Percentiles rank a stretch among this genome's conserved stretches.
phyloP scores from a whole-genome alignment of 768 basidiomycete genomes.

The Phlegmacium glaucopus region DNA sequence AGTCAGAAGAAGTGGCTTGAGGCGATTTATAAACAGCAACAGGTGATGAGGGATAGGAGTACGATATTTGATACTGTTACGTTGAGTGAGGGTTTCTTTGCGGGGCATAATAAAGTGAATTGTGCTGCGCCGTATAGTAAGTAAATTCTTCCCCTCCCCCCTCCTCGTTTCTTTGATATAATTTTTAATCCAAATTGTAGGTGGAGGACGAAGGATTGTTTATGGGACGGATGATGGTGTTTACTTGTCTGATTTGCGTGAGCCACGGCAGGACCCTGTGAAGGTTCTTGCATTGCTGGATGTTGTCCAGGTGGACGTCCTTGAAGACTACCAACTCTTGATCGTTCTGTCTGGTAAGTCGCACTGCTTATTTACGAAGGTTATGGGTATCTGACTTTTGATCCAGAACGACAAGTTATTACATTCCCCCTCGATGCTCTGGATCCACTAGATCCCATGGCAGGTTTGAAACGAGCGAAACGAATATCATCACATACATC shows the following conservation, averaged over 20 bases:
- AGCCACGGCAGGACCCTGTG: constrained; percentile 74
- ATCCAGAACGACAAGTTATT: constrained; percentile 86
- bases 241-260: constrained; percentile 86
- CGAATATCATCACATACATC: constrained; percentile 94
- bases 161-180: not conserved
- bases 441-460: constrained; percentile 85
- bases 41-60: constrained; percentile 77
- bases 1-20: constrained; percentile 95
- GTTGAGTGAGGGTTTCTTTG: constrained; percentile 87
- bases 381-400: not conserved
- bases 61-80: constrained; percentile 81
- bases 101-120: constrained; percentile 81
- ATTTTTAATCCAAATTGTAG: constrained; percentile 35
- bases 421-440: constrained; percentile 95
- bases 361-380: not conserved
- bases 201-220: constrained; percentile 77
- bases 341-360: constrained; percentile 92
- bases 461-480: constrained; percentile 90
- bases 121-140: constrained; percentile 87
- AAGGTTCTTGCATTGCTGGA: constrained; percentile 88
- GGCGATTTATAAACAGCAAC: constrained; percentile 86
- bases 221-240: constrained; percentile 99
- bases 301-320: constrained; percentile 92
- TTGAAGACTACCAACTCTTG: constrained; percentile 93
- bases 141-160: constrained; percentile 38